Conservation (phyloP, 1,284 basidiomycete genomes). For the Hemileia vastatrix region DNA sequence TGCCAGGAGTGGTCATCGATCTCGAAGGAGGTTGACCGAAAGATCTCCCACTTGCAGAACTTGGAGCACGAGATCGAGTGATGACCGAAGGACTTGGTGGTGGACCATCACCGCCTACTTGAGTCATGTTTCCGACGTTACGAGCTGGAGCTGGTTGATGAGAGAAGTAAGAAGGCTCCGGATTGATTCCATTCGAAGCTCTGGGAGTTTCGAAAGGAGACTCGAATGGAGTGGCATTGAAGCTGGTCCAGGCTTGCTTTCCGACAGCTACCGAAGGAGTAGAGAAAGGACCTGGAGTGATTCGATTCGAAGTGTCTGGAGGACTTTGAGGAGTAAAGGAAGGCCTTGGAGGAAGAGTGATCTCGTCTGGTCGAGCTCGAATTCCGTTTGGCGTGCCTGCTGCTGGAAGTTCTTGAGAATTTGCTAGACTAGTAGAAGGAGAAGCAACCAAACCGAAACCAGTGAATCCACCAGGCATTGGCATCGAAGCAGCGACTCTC, state of each 20-base stretch:
- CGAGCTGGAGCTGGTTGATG: conserved; percentile 17
- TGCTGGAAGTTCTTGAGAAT: conserved; percentile 18
- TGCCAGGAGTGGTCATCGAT: conserved; percentile 22
- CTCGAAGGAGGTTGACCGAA: not conserved
- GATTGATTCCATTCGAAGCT: conserved; percentile 23
- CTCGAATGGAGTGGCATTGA: conserved; percentile 30
- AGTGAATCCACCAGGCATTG: not conserved
- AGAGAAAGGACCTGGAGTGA: not conserved
- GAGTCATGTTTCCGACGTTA: not conserved
- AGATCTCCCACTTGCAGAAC: conserved; percentile 31
- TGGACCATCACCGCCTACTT: conserved; percentile 28
- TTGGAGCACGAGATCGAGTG: conserved; percentile 35
- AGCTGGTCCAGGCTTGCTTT: conserved; percentile 32
- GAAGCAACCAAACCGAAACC: not conserved
- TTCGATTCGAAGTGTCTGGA: conserved; percentile 2
- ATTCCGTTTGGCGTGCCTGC: conserved; percentile 24
- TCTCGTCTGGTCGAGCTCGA: conserved; percentile 26
- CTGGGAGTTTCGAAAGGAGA: conserved; percentile 28
- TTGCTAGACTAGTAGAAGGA: conserved; percentile 17
- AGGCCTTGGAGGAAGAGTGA: conserved; percentile 32
- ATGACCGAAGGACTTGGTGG: conserved; percentile 41
- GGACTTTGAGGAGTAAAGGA: conserved; percentile 24
- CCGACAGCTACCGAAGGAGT: conserved; percentile 10
- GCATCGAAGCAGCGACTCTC: conserved; percentile 6
- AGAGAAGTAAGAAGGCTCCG: conserved; percentile 34